Evolutionary conservation across 1,139 yeast species (phyloP).

Genomic region (Candida sanyaensis): DNA sequence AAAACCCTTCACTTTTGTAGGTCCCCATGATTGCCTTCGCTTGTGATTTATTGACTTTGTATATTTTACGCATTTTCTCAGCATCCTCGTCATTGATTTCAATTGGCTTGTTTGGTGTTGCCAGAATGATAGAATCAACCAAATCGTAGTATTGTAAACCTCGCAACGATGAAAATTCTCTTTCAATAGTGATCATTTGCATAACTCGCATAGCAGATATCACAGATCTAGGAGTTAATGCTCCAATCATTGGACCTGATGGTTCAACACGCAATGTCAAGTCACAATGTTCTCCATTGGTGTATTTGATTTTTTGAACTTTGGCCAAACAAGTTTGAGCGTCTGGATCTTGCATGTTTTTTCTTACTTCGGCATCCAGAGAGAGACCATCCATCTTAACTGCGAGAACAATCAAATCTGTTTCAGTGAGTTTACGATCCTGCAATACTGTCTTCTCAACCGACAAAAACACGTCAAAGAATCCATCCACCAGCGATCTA

Average conservation of each 20-base stretch:
- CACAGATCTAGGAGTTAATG: slow-evolving; percentile 63
- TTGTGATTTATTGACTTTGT: slow-evolving; percentile 80
- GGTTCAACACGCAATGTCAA: slow-evolving; percentile 69
- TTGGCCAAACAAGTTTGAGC: slow-evolving; percentile 71
- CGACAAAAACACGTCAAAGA: slow-evolving; percentile 86
- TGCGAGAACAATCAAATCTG: slow-evolving; percentile 76
- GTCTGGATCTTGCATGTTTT: slow-evolving; percentile 27
- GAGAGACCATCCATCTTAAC: slow-evolving; percentile 33
- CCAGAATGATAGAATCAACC: slow-evolving; percentile 61
- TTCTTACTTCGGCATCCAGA: slow-evolving; percentile 16
- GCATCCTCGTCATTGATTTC: slow-evolving; percentile 38
- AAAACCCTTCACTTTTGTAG: slow-evolving; percentile 68
- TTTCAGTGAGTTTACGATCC: slow-evolving; percentile 63
- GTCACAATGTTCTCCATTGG: slow-evolving; percentile 68
- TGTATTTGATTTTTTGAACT: slow-evolving; percentile 67
- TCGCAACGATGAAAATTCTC: slow-evolving; percentile 83
- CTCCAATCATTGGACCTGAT: slow-evolving; percentile 49
- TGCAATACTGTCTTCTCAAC: slow-evolving; percentile 53
- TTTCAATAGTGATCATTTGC: slow-evolving; percentile 89
- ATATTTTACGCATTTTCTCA: slow-evolving; percentile 41
- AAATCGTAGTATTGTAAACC: slow-evolving; percentile 84
- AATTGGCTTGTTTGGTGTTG: slow-evolving; percentile 53
- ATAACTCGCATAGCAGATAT: slow-evolving; percentile 71
- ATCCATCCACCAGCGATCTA: slow-evolving; percentile 80
- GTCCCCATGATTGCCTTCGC: slow-evolving; percentile 86